Evolutionary conservation across 306 rosid genomes (phyloP), one percentile per base, ranked within the genome.

Genomic region (Inga laurina): DNA sequence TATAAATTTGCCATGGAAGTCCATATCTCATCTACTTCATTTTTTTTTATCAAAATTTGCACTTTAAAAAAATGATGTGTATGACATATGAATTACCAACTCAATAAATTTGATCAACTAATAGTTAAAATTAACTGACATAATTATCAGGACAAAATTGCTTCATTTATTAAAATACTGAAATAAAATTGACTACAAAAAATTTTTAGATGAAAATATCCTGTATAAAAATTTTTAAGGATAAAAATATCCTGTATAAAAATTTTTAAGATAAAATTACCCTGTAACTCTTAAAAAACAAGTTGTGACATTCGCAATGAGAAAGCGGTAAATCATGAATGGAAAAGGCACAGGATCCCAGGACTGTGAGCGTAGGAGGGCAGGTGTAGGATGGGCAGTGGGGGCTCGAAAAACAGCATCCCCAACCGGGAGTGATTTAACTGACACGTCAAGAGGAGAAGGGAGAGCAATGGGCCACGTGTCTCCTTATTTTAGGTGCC

Each of bases 401-500:
- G 82, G 30, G 48, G 34, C 67, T 43, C 37, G 16, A 1, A 10
- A 70, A 52, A 52, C 15, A 39, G 19, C 12, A 24, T 72, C 56
- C 76, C 34, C 2, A 48, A 18, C 65, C 57, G 74, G 82, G 15
- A 65, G 72, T 12, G 41, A 65, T 7, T 10, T 0, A 37, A 62
- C 1, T 8, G 84, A 69, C 77, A 30, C 86, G 70, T 82, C 71
- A 79, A 9, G 14, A 9, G 8, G 19, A 8, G 24, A 22, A 4
- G 6, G 30, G 49, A 14, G 49, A 75, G 80, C 84, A 82, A 41
- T 82, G 82, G 61, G 82, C 79, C 88, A 81, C 82, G 81, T 79
- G 88, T 5, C 74, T 2, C 18, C 14, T 34, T 0, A 3, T 5
- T 1, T 4, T 16, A 2, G 11, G 37, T 16, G 86, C 34, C 88